Base-by-base conservation (phyloP, 2,329 filamentous ascomycete genomes). In the Tolypocladium paradoxum region DNA sequence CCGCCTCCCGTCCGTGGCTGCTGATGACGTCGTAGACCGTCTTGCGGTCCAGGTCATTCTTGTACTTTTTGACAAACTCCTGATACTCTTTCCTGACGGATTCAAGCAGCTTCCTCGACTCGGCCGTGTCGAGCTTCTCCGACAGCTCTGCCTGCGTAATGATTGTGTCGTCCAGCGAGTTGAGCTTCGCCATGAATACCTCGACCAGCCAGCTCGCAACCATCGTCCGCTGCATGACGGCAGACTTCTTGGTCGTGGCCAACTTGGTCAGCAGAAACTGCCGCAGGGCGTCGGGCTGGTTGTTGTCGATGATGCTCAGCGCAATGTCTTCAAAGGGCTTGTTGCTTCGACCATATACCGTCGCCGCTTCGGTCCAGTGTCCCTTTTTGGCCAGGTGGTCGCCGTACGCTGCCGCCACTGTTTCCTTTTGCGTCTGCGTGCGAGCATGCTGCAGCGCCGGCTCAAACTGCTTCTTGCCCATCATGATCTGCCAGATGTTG, bases 251-350 rank as follows among this genome's bases (percentile, higher is more conserved):
- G 64, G 90, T 84, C 0, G 82, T 85, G 8, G 81, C 78, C 34
- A 99, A 75, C 70, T 95, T 96, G 0, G 90, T 88, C 24, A 92
- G 69, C 5, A 99, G 77, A 63, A 99, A 99, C 63, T 88, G 92
- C 48, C 92, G 83, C 58, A 99, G 71, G 1, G 93, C 92, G 72
- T 97, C 92, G 53, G 90, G 86, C 68, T 97, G 90, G 38, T 85
- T 84, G 58, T 88, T 86, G 69, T 97, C 91, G 59, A 99, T 91
- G 63, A 99, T 88, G 1, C 83, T 84, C 36, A 99, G 76, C 24
- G 91, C 91, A 47, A 99, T 92, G 65, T 99, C 90, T 66, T 99
- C 93, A 60, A 99, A 99, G 0, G 90, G 85, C 72, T 97, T 97
- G 66, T 88, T 96, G 70, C 93, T 97, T 68, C 90, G 90, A 14